Evolutionary conservation across 345 rosid genomes (phyloP).

Genomic region (Gossypium herbaceum): DNA sequence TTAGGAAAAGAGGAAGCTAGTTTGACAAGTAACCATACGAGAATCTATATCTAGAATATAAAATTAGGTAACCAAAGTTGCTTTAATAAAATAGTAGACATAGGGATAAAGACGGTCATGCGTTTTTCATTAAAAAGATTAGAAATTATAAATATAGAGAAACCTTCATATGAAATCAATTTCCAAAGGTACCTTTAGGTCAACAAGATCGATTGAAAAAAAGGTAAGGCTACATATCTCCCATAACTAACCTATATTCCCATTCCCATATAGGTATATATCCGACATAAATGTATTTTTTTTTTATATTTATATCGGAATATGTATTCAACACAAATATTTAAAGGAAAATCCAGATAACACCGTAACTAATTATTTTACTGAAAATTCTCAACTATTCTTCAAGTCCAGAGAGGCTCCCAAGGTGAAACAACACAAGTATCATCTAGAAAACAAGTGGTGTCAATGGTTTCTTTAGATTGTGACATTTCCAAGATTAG

Average conservation of each 20-base stretch:
- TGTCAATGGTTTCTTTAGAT: slow-evolving; percentile 37
- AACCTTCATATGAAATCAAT: slow-evolving; percentile 2
- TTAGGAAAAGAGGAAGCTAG: neutral
- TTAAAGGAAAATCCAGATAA: no score
- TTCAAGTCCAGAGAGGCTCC: slow-evolving; percentile 57
- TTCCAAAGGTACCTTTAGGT: slow-evolving; percentile 2
- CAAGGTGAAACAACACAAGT: slow-evolving; percentile 32
- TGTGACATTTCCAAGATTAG: slow-evolving; percentile 47
- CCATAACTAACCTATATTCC: no score
- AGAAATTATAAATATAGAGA: neutral
- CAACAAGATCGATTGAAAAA: slow-evolving; percentile 12
- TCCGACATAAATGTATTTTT: no score
- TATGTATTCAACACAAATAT: neutral
- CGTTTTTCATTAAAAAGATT: neutral
- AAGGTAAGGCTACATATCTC: slow-evolving; percentile 6
- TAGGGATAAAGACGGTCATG: neutral
- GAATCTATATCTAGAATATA: neutral
- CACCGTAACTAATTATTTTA: slow-evolving; percentile 15
- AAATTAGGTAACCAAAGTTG: slow-evolving; percentile 29
- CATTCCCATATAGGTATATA: no score
- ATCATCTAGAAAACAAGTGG: slow-evolving; percentile 49
- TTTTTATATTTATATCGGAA: neutral
- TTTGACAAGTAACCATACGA: neutral
- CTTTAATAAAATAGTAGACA: slow-evolving; percentile 16
- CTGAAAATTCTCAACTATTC: neutral